Base-by-base conservation (phyloP, 192 early-diverging fungal genomes). In the Gryganskiella cystojenkinii region DNA sequence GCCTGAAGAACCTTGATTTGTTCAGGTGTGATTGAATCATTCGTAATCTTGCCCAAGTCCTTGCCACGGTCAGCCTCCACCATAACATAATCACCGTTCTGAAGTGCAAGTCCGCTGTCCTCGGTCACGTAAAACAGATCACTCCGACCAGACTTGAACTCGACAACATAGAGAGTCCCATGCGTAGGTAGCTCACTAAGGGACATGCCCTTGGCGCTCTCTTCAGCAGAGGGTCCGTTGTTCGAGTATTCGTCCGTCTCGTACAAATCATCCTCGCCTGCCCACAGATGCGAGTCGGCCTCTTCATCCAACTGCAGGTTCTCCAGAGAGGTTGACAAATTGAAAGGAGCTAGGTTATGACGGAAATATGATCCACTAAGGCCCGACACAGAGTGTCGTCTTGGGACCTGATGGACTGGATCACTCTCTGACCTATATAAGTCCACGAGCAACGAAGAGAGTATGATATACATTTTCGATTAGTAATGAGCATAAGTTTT, bases 1-100 rank as follows among this genome's bases (percentile, higher is more conserved):
- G 83, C 81, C 55, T 85, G 82, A 28, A 86, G 50, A 35, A 70
- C 56, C 33, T 85, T 80, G 30, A 90, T 79, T 55, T 88, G 81
- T 31, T 84, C 76, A 6, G 80, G 79, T 14, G 85, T 82, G 33
- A 96, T 88, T 30, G 83, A 80, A 61, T 91, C 89, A 19, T 86
- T 83, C 19, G 92, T 86, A n/a, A 96, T 87, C 68, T 96, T 95
- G 20, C 95, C 95, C 28, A 96, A 71, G 82, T 96, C 95, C 61
- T 92, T 94, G 27, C 95, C 95, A 51, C 95, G 89, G 72, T 96
- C 95, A 17, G 92, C 95, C 67, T 96, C 95, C 13, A 94, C 93
- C 68, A 96, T 94, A 20, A 92, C 93, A 9, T 94, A 66, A 60
- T 94, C 92, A 22, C 92, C 93, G 7, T 67, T 80, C 34, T 87